Evolutionary conservation across 352 stramenopile species (phyloP).

Genomic region (Globisporangium rhizosaccharum): DNA sequence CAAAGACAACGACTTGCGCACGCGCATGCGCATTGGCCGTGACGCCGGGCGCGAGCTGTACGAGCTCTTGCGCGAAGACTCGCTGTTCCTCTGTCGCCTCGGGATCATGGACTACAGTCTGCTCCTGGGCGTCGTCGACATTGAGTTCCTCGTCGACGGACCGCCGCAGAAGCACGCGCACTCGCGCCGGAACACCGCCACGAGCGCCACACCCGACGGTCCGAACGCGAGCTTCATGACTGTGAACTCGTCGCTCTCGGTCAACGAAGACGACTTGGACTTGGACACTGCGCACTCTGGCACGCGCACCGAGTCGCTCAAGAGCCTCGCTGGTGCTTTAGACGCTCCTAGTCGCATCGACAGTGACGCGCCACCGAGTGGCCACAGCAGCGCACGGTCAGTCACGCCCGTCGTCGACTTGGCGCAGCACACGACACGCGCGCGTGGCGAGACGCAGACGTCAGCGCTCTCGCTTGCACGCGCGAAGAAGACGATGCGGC

Average conservation of each 20-base stretch:
- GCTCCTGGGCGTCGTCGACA: constrained; percentile 80
- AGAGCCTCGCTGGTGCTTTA: neutral
- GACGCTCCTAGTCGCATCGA: constrained; percentile 3
- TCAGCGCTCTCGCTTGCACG: neutral
- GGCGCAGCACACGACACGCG: neutral
- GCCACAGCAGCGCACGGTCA: neutral
- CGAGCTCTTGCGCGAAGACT: constrained; percentile 67
- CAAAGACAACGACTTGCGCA: constrained; percentile 84
- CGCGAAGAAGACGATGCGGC: constrained; percentile 48
- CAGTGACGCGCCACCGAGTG: neutral
- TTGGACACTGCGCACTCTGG: neutral
- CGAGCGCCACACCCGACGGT: constrained; percentile 18
- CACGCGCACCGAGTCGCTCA: neutral
- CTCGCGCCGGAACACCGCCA: constrained; percentile 26
- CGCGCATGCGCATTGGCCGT: constrained; percentile 67
- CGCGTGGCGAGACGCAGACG: no score
- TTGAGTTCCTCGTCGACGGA: constrained; percentile 70
- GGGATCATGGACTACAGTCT: constrained; percentile 92
- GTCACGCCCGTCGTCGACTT: neutral
- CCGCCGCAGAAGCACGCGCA: constrained; percentile 14
- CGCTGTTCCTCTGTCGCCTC: constrained; percentile 60
- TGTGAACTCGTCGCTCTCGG: neutral
- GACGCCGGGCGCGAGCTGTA: constrained; percentile 54
- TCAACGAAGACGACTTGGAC: constrained; percentile 13
- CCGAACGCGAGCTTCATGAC: constrained; percentile 42